A percentile compares a stretch with the other conserved stretches of the same genome.
phyloP scores from a whole-genome alignment of 352 stramenopile species.

The Achlya hypogyna region DNA sequence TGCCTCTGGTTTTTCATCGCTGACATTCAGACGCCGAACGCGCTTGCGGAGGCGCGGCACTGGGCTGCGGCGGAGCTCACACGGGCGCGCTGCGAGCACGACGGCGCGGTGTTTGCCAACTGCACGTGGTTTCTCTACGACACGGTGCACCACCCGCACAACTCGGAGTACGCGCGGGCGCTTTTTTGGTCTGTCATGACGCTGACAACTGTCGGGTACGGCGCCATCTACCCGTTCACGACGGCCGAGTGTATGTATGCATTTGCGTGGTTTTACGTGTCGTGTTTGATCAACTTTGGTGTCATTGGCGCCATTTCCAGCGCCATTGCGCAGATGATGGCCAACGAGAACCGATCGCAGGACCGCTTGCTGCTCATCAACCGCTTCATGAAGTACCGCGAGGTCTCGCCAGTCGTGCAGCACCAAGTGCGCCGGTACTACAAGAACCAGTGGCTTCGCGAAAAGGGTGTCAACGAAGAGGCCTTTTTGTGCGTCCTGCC shows the following conservation, averaged over 20 bases:
- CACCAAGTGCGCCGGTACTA: constrained; percentile 62
- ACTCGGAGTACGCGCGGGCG: constrained; percentile 30
- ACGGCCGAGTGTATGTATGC: constrained; percentile 61
- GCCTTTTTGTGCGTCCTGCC: constrained; percentile 47
- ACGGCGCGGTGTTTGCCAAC: constrained; percentile 27
- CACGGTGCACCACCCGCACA: constrained; percentile 13
- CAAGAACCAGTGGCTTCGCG: constrained; percentile 64
- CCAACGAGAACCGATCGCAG: constrained; percentile 41
- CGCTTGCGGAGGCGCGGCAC: constrained; percentile 19
- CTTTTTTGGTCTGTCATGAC: constrained; percentile 71
- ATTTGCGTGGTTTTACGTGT: constrained; percentile 52
- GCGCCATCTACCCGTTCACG: constrained; percentile 66
- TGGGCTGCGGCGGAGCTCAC: neutral
- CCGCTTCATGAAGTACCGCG: constrained; percentile 47
- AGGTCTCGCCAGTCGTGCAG: constrained; percentile 46
- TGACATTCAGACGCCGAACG: constrained; percentile 36
- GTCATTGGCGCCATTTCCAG: constrained; percentile 71
- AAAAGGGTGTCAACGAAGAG: constrained; percentile 58
- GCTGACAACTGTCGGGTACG: constrained; percentile 67
- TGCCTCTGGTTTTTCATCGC: constrained; percentile 74
- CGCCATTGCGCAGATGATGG: constrained; percentile 63
- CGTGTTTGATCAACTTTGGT: constrained; percentile 67
- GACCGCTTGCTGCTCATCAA: constrained; percentile 67
- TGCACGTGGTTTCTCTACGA: constrained; percentile 71
- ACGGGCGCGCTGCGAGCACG: neutral